Evolutionary conservation across 2,329 filamentous ascomycete genomes (phyloP).

Genomic region (Rutstroemia sydowiana): DNA sequence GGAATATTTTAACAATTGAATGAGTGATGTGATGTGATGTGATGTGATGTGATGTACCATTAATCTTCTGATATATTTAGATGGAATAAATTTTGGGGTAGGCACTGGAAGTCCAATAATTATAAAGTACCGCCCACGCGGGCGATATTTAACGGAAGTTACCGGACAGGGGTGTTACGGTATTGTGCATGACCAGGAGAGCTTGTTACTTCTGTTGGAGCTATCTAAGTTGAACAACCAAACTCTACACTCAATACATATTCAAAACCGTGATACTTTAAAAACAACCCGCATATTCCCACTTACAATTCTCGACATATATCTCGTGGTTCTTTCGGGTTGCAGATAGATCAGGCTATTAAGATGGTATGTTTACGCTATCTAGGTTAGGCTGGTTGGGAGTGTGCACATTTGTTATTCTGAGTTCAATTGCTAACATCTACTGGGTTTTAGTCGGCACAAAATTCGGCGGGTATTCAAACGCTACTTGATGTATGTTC

Average conservation of each 20-base stretch:
- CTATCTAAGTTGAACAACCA: conserved; percentile 11
- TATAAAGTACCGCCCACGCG: neutral
- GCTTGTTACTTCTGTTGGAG: conserved; percentile 18
- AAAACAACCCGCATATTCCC: conserved; percentile 11
- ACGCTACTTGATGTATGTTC: conserved; percentile 88
- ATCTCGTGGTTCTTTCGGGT: neutral
- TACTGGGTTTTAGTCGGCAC: conserved; percentile 63
- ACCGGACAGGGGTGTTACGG: conserved; percentile 18
- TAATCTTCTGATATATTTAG: no score
- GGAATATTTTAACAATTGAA: no score
- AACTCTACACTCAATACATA: conserved; percentile 6
- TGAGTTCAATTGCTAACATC: conserved; percentile 13
- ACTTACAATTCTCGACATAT: conserved; percentile 1
- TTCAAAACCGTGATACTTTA: neutral
- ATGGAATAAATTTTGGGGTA: neutral
- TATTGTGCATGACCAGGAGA: conserved; percentile 6
- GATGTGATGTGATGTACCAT: no score
- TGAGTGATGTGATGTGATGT: neutral
- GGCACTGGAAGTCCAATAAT: neutral
- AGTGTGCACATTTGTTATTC: neutral
- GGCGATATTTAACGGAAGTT: conserved; percentile 16
- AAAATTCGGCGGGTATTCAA: conserved; percentile 97
- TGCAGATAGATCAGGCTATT: conserved; percentile 4
- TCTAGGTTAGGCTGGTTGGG: neutral
- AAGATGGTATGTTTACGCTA: conserved; percentile 22